A percentile compares a stretch with the other conserved stretches of the same genome.
Conservation (phyloP, 2,329 filamentous ascomycete genomes). For the Aspergillus niger region DNA sequence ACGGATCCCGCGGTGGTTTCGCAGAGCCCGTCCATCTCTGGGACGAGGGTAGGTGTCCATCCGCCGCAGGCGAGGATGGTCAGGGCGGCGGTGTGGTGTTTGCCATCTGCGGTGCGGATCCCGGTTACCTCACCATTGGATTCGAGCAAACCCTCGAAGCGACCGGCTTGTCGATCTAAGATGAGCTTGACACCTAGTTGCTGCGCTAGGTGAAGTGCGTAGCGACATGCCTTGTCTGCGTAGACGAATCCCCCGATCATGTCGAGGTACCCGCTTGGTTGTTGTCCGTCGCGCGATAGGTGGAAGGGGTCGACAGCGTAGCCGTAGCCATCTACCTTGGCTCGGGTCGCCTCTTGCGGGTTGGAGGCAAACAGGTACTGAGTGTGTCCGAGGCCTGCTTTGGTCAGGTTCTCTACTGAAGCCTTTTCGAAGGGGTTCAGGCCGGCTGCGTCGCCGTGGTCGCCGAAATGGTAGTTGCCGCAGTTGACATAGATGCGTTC, state of each 20-base stretch:
- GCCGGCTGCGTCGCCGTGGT: background rate
- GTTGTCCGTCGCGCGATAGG: conserved; percentile 25
- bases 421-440: conserved; percentile 38
- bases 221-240: conserved; percentile 52
- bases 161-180: conserved; percentile 33
- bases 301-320: conserved; percentile 44
- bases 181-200: conserved; percentile 47
- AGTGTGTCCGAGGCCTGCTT: conserved; percentile 35
- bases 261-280: conserved; percentile 47
- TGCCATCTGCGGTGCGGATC: conserved; percentile 43
- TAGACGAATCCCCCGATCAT: conserved; percentile 49
- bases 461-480: conserved; percentile 31
- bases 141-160: conserved; percentile 11
- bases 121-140: conserved; percentile 32
- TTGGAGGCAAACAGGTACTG: conserved; percentile 39
- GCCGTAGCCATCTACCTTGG: conserved; percentile 30
- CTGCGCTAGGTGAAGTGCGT: conserved; percentile 48
- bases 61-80: conserved; percentile 48
- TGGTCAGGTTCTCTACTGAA: conserved; percentile 41
- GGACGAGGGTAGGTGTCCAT: conserved; percentile 49
- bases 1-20: conserved; percentile 55
- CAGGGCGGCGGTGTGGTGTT: conserved; percentile 34
- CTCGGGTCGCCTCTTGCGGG: conserved; percentile 28
- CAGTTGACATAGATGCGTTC: conserved; percentile 46
- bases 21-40: conserved; percentile 45